These are phyloP conservation scores for Hypoxylon sp. DNA, from an alignment of 2,329 filamentous ascomycete species.

Conservation along the genomic window DNA sequence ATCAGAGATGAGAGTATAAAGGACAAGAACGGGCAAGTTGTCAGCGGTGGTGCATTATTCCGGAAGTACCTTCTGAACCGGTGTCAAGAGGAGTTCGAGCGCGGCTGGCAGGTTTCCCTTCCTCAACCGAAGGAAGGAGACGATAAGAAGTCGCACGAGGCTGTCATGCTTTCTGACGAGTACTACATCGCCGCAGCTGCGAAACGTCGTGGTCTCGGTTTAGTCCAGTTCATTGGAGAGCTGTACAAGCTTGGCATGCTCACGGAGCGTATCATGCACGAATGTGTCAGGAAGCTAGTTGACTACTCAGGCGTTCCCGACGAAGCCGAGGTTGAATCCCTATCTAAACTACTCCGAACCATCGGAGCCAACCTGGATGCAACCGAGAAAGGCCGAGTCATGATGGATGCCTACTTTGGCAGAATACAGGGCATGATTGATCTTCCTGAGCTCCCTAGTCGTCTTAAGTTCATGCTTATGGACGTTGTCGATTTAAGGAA, in stretches of 20 bases:
- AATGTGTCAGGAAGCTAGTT: conserved; percentile 96
- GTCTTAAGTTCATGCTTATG: conserved; percentile 96
- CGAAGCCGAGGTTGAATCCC: conserved; percentile 95
- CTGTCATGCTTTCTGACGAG: conserved; percentile 90
- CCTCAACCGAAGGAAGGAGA: conserved; percentile 81
- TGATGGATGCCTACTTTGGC: conserved; percentile 95
- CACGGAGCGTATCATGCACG: conserved; percentile 99
- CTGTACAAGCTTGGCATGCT: conserved; percentile 99
- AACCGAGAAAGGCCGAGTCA: conserved; percentile 83
- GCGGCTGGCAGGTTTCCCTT: conserved; percentile 93
- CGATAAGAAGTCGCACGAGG: conserved; percentile 75
- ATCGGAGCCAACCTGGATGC: conserved; percentile 90
- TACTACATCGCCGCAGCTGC: conserved; percentile 95
- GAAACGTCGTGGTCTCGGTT: conserved; percentile 95
- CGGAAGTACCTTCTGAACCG: conserved; percentile 98
- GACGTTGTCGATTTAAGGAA: conserved; percentile 89
- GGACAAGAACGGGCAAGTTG: conserved; percentile 89
- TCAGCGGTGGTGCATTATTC: conserved; percentile 94
- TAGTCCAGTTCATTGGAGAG: conserved; percentile 99
- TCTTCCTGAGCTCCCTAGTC: conserved; percentile 84
- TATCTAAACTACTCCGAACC: conserved; percentile 91
- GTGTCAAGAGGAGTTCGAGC: conserved; percentile 98
- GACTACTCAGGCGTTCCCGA: conserved; percentile 95
- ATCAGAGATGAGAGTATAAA: conserved; percentile 96
- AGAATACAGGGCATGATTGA: conserved; percentile 88